phyloP scores from a whole-genome alignment of 2,329 filamentous ascomycete genomes.

The Alternaria brassicae region DNA sequence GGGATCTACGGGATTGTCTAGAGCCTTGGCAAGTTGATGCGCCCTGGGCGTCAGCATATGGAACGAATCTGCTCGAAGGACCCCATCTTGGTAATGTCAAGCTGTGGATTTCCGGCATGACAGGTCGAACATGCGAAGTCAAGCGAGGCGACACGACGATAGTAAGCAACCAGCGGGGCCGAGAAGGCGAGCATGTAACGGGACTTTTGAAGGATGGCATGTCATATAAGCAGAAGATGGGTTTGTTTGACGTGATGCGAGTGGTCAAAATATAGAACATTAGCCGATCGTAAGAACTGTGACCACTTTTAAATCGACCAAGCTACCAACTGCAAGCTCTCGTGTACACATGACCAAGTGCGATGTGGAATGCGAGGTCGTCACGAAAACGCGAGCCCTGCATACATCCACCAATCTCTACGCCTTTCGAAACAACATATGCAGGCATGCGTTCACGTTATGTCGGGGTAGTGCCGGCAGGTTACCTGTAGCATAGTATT shows the following conservation, averaged over 20 bases:
- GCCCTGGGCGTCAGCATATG: conserved; percentile 60
- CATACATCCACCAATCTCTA: conserved; percentile 25
- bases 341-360: not conserved
- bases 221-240: conserved; percentile 36
- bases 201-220: conserved; percentile 35
- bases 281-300: not conserved
- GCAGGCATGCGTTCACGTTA: not conserved
- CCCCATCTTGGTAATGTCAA: conserved; percentile 35
- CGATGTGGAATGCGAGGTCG: conserved; percentile 10
- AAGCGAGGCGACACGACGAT: conserved; percentile 45
- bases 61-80: conserved; percentile 57
- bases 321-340: not conserved
- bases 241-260: conserved; percentile 39
- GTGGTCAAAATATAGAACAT: conserved; percentile 25
- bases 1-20: conserved; percentile 58
- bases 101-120: conserved; percentile 57
- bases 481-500: not conserved
- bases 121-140: conserved; percentile 55
- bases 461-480: not conserved
- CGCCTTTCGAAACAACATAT: not conserved
- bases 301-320: not conserved
- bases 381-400: conserved; percentile 18
- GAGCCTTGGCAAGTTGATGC: conserved; percentile 58
- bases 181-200: conserved; percentile 41
- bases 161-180: conserved; percentile 56